These are phyloP conservation scores for Xylaria scruposa DNA, from an alignment of 495 filamentous ascomycete genomes.

Conservation along the genomic window DNA sequence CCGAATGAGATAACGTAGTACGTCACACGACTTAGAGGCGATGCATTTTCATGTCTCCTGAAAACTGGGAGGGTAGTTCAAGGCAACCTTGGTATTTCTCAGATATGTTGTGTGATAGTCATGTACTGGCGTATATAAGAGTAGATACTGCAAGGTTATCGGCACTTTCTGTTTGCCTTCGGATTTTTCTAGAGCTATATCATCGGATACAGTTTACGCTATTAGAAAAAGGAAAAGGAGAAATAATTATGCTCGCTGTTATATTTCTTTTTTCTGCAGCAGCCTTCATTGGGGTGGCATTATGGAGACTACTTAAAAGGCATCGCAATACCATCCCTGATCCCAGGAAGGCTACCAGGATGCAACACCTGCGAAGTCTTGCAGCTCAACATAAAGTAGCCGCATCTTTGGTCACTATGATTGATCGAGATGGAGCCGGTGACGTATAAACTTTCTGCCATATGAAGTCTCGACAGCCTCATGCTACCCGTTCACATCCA, in stretches of 20 bases:
- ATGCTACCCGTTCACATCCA: too few species aligned
- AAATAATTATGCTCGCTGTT: background rate
- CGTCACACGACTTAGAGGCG: background rate
- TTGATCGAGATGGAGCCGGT: slow-evolving; percentile 7
- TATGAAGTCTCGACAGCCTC: background rate
- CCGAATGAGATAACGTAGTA: background rate
- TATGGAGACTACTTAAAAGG: background rate
- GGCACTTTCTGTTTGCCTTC: background rate
- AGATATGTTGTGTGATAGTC: background rate
- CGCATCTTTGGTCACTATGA: background rate
- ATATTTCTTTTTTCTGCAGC: background rate
- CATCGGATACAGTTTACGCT: background rate
- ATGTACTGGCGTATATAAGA: background rate
- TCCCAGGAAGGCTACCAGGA: background rate
- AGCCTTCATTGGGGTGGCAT: background rate
- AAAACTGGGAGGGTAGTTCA: background rate
- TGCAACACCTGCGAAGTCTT: background rate
- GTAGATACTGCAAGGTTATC: background rate
- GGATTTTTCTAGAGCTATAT: background rate
- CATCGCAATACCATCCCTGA: background rate
- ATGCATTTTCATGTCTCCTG: background rate
- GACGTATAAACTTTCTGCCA: background rate
- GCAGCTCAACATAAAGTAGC: slow-evolving; percentile 5
- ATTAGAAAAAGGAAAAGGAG: background rate
- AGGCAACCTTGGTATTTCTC: background rate